Evolutionary conservation across 1,284 basidiomycete species (phyloP).

Genomic region (Ustilago shanxiensis): DNA sequence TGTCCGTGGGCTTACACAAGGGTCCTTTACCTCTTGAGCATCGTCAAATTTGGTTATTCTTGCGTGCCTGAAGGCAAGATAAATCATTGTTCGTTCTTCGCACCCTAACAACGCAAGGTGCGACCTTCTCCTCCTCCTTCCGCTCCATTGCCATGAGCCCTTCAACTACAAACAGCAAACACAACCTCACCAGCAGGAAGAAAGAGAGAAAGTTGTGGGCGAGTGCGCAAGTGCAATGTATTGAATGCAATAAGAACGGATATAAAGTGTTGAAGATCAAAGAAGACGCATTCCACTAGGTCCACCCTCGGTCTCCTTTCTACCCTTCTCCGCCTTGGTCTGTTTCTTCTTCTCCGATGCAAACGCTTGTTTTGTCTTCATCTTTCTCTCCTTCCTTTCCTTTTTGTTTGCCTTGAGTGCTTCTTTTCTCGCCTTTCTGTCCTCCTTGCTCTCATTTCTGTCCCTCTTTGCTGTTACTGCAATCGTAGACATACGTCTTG

Average conservation of each 20-base stretch:
- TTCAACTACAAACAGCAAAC: not conserved
- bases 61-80: slow-evolving; percentile 17
- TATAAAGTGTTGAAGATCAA: slow-evolving; percentile 5
- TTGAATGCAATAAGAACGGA: not conserved
- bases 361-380: slow-evolving; percentile 58
- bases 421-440: slow-evolving; percentile 88
- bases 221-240: no score
- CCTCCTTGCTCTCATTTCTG: slow-evolving; percentile 80
- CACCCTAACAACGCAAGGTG: slow-evolving; percentile 1
- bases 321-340: slow-evolving; percentile 47
- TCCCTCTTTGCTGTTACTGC: slow-evolving; percentile 46
- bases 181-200: not conserved
- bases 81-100: not conserved
- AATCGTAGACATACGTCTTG: slow-evolving; percentile 23
- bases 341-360: slow-evolving; percentile 60
- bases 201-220: not conserved
- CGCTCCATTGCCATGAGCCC: not conserved
- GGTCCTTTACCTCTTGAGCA: not conserved
- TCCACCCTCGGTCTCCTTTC: slow-evolving; percentile 54
- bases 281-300: slow-evolving; percentile 49
- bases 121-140: not conserved
- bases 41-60: slow-evolving; percentile 1
- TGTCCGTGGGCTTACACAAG: not conserved
- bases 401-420: slow-evolving; percentile 78
- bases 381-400: slow-evolving; percentile 55